Percentiles rank a stretch among this genome's conserved stretches.
Conservation (phyloP, 106 monocot species). For the Dendrobium nobile region DNA sequence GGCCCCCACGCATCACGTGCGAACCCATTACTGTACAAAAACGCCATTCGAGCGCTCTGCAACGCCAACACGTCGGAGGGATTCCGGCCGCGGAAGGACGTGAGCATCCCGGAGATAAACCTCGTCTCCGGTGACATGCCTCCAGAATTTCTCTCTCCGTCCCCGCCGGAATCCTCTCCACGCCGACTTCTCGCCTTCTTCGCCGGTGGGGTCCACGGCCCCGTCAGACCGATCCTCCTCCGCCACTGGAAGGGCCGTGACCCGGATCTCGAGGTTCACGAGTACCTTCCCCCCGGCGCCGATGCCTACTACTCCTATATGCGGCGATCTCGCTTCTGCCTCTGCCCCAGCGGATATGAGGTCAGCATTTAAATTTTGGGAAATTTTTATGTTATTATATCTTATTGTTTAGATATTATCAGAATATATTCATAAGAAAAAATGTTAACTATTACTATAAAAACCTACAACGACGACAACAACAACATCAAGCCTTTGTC, state of each 20-base stretch:
- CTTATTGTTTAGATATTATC: neutral
- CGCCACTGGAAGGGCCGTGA: slow-evolving; percentile 42
- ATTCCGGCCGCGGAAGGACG: slow-evolving; percentile 42
- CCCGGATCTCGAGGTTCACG: slow-evolving; percentile 27
- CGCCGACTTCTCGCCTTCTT: slow-evolving; percentile 58
- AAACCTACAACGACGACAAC: no score
- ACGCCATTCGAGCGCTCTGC: slow-evolving; percentile 56
- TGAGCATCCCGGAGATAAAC: slow-evolving; percentile 66
- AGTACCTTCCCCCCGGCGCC: slow-evolving; percentile 24
- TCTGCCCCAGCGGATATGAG: slow-evolving; percentile 77
- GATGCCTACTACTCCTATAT: slow-evolving; percentile 50
- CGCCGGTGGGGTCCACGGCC: slow-evolving; percentile 64
- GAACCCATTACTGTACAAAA: slow-evolving; percentile 21
- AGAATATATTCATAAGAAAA: no score
- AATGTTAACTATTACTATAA: neutral
- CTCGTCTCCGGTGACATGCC: slow-evolving; percentile 45
- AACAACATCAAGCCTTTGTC: no score
- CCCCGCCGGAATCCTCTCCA: neutral
- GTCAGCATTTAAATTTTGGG: neutral
- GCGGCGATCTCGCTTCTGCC: slow-evolving; percentile 45
- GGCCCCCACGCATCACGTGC: slow-evolving; percentile 31
- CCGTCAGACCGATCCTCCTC: slow-evolving; percentile 40
- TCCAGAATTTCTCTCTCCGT: slow-evolving; percentile 10
- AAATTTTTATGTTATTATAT: neutral
- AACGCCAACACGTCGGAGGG: slow-evolving; percentile 71